Conservation (phyloP, 495 filamentous ascomycete species). For the Penicillium roqueforti region DNA sequence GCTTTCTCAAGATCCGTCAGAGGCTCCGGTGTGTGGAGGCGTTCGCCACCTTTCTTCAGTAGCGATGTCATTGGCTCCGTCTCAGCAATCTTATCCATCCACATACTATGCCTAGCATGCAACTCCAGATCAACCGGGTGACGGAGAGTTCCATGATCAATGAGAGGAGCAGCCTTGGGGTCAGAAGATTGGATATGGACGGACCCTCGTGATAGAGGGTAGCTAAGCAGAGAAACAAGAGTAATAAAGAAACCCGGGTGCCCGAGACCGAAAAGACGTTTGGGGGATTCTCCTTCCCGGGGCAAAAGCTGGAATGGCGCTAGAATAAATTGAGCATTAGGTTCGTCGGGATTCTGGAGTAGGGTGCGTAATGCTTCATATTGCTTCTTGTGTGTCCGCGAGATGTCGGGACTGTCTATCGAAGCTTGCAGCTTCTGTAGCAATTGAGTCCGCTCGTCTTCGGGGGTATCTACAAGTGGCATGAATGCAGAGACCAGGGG, state of each 20-base stretch:
- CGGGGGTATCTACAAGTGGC: conserved; percentile 9
- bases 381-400: conserved; percentile 11
- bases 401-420: background rate
- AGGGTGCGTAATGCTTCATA: conserved; percentile 7
- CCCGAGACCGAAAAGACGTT: conserved; percentile 9
- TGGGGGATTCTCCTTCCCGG: background rate
- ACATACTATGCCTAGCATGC: conserved; percentile 40
- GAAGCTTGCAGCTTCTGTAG: background rate
- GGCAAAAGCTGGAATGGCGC: conserved; percentile 19
- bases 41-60: conserved; percentile 27
- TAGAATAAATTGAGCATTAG: conserved; percentile 17
- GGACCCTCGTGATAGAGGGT: conserved; percentile 52
- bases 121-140: conserved; percentile 47
- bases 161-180: conserved; percentile 25
- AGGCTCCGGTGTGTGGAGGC: conserved; percentile 9
- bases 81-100: conserved; percentile 41
- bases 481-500: conserved; percentile 18
- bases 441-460: conserved; percentile 2
- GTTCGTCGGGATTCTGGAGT: conserved; percentile 12
- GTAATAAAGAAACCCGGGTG: conserved; percentile 37
- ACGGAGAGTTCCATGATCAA: conserved; percentile 45
- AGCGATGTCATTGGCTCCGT: conserved; percentile 35
- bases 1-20: conserved; percentile 8
- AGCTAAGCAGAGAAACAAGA: conserved; percentile 33
- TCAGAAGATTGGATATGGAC: conserved; percentile 46